Evolutionary conservation across 2,329 filamentous ascomycete genomes (phyloP).

Genomic region (Verticillium zaregamsianum): DNA sequence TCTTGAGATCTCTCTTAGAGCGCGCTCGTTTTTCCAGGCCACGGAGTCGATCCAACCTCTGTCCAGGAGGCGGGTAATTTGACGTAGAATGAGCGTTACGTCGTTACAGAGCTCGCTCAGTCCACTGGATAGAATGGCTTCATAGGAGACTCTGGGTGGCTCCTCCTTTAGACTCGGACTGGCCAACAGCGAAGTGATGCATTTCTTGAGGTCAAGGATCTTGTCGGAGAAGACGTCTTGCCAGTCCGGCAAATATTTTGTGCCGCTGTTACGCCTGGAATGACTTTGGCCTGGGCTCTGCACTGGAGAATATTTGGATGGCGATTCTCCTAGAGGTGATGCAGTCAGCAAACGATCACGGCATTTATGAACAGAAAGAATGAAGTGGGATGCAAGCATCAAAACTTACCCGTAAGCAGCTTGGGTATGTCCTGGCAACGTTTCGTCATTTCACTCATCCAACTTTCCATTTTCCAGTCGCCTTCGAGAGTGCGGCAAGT

Average conservation of each 20-base stretch:
- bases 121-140: background rate
- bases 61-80: background rate
- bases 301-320: background rate
- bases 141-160: background rate
- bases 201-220: background rate
- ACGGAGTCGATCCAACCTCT: background rate
- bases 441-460: slow-evolving; percentile 7
- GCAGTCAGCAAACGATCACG: background rate
- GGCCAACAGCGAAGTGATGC: background rate
- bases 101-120: slow-evolving; percentile 9
- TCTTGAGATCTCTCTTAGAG: background rate
- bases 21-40: background rate
- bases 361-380: background rate
- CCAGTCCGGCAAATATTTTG: background rate
- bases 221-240: background rate
- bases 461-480: slow-evolving; percentile 6
- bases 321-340: background rate
- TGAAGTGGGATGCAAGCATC: background rate
- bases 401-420: background rate
- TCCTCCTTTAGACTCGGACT: background rate
- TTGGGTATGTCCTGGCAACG: background rate
- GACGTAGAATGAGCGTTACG: slow-evolving; percentile 6
- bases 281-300: background rate
- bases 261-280: background rate
- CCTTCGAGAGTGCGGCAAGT: slow-evolving; percentile 3